A percentile compares a stretch with the other conserved stretches of the same genome.
Evolutionary conservation across 805 yeast genomes (phyloP).

Genomic region (Pichia insulana): DNA sequence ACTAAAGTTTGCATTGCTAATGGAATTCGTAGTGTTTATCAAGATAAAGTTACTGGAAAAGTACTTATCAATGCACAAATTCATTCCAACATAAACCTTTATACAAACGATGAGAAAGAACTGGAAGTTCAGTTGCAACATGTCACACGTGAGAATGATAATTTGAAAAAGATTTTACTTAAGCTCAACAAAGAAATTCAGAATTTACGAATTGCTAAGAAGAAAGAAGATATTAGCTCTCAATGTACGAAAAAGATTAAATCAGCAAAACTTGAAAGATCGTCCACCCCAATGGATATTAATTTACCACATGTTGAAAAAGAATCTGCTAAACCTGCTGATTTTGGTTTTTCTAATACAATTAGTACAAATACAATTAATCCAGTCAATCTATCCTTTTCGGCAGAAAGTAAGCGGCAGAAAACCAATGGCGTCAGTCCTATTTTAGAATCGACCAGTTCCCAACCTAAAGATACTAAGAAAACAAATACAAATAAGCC

Average conservation of each 20-base stretch:
- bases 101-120: slow-evolving; percentile 25
- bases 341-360: neutral
- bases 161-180: slow-evolving; percentile 32
- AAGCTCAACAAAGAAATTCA: slow-evolving; percentile 34
- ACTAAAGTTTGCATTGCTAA: slow-evolving; percentile 3
- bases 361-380: slow-evolving; percentile 21
- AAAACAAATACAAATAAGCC: neutral
- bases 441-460: neutral
- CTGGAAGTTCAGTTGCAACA: slow-evolving; percentile 32
- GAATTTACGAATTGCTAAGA: slow-evolving; percentile 20
- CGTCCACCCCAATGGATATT: neutral
- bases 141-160: slow-evolving; percentile 36
- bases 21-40: slow-evolving; percentile 11
- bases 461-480: neutral
- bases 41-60: slow-evolving; percentile 12
- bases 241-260: neutral
- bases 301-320: neutral
- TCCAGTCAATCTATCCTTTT: slow-evolving; percentile 27
- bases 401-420: slow-evolving; percentile 25
- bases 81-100: slow-evolving; percentile 29
- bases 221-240: slow-evolving; percentile 9
- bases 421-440: slow-evolving; percentile 7
- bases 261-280: neutral
- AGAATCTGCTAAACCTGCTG: neutral
- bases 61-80: slow-evolving; percentile 26